Evolutionary conservation across 1,284 basidiomycete genomes (phyloP).

Genomic region (Irpex sp.): DNA sequence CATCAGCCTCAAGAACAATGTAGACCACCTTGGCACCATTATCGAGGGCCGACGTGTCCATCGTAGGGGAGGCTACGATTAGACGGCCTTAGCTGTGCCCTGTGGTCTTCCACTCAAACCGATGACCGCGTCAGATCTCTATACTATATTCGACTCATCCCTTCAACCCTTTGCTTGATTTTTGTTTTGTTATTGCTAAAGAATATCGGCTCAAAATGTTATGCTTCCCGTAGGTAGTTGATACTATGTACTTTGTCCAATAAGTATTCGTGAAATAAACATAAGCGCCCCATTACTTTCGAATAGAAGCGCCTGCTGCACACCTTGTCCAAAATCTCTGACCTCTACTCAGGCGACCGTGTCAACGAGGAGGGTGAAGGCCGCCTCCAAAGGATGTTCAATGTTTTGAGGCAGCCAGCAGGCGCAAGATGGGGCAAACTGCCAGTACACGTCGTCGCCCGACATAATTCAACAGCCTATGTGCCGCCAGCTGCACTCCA

Average conservation of each 20-base stretch:
- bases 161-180: too few relatives aligned
- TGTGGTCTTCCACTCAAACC: too few relatives aligned
- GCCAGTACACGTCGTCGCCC: slow-evolving; percentile 1
- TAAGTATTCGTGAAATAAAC: not conserved
- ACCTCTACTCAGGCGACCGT: not conserved
- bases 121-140: too few relatives aligned
- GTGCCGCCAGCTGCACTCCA: slow-evolving; percentile 32
- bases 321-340: not conserved
- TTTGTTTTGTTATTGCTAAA: too few relatives aligned
- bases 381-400: slow-evolving; percentile 12
- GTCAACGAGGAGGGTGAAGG: not conserved
- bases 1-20: not conserved
- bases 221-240: too few relatives aligned
- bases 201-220: too few relatives aligned
- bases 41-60: not conserved
- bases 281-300: not conserved
- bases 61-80: not conserved
- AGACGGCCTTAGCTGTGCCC: not conserved
- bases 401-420: slow-evolving; percentile 10
- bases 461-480: slow-evolving; percentile 22
- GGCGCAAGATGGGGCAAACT: not conserved
- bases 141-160: too few relatives aligned
- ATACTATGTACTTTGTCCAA: too few relatives aligned
- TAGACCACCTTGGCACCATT: not conserved
- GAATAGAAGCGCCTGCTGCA: not conserved